These are phyloP conservation scores for Colletotrichum ledebouriae DNA, from an alignment of 2,329 filamentous ascomycete genomes.

Conservation along the genomic window DNA sequence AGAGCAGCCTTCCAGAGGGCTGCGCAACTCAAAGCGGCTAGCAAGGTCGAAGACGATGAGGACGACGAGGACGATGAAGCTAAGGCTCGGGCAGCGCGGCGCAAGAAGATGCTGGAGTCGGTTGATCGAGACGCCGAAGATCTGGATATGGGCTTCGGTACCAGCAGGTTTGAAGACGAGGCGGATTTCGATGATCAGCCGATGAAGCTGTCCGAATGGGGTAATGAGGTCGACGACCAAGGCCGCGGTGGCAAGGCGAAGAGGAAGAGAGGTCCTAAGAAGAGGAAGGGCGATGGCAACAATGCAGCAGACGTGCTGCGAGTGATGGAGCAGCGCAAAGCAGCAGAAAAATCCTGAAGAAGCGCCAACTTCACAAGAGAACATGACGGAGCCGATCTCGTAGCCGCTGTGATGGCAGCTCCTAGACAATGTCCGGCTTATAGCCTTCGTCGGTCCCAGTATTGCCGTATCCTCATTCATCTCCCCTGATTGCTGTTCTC, in stretches of 20 bases:
- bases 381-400: too few species aligned
- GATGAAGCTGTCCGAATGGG: slow-evolving; percentile 78
- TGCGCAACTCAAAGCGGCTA: slow-evolving; percentile 68
- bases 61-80: slow-evolving; percentile 59
- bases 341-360: slow-evolving; percentile 45
- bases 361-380: too few species aligned
- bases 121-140: slow-evolving; percentile 88
- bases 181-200: slow-evolving; percentile 81
- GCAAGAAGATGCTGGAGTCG: slow-evolving; percentile 79
- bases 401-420: too few species aligned
- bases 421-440: too few species aligned
- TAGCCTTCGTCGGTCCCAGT: too few species aligned
- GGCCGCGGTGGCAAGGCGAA: slow-evolving; percentile 63
- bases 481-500: too few species aligned
- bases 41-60: slow-evolving; percentile 50
- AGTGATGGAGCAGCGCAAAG: slow-evolving; percentile 75
- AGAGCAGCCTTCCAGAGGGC: slow-evolving; percentile 90
- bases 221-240: slow-evolving; percentile 64
- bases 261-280: slow-evolving; percentile 79
- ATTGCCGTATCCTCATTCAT: too few species aligned
- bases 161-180: slow-evolving; percentile 87
- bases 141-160: slow-evolving; percentile 95
- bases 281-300: slow-evolving; percentile 83
- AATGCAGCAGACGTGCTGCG: slow-evolving; percentile 84
- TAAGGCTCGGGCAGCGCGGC: slow-evolving; percentile 74